Conservation (phyloP, 805 yeast species). For the Lipomyces japonicus region DNA sequence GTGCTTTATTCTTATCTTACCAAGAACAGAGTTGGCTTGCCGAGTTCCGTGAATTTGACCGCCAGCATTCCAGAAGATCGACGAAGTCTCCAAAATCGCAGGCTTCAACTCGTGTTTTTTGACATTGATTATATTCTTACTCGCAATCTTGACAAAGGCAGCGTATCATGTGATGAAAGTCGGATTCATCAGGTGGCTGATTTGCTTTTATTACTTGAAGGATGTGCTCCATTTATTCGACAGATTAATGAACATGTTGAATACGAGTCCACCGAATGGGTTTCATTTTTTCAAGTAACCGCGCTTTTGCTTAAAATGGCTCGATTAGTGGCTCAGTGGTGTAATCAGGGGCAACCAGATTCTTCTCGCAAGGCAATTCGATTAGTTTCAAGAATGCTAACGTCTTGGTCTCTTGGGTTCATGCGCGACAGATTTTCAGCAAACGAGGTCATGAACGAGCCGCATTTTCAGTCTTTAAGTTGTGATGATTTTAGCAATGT, state of each 20-base stretch:
- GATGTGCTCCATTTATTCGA: constrained; percentile 68
- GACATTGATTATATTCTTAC: constrained; percentile 76
- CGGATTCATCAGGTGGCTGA: constrained; percentile 61
- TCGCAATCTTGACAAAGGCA: constrained; percentile 55
- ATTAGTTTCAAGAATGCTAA: constrained; percentile 29
- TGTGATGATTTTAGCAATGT: constrained; percentile 32
- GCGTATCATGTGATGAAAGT: constrained; percentile 44
- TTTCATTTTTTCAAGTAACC: constrained; percentile 62
- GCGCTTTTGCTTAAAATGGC: constrained; percentile 59
- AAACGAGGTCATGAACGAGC: constrained; percentile 28
- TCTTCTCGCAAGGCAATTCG: constrained; percentile 27
- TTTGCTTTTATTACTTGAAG: constrained; percentile 66
- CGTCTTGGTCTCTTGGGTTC: constrained; percentile 34
- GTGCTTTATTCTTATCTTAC: constrained; percentile 62
- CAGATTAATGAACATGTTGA: constrained; percentile 82
- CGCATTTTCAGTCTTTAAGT: constrained; percentile 28
- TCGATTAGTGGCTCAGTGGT: constrained; percentile 37
- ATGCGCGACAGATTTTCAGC: constrained; percentile 22
- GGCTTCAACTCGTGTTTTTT: constrained; percentile 73
- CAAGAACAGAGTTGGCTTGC: constrained; percentile 47
- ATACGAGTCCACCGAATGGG: constrained; percentile 82
- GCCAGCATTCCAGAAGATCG: constrained; percentile 36
- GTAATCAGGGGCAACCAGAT: constrained; percentile 26
- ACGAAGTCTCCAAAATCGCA: constrained; percentile 57
- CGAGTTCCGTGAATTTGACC: constrained; percentile 41